Percentiles rank a stretch among this genome's conserved stretches.
Evolutionary conservation across 768 basidiomycete species (phyloP).

Genomic region (Gloeopeniophorella convolvens): DNA sequence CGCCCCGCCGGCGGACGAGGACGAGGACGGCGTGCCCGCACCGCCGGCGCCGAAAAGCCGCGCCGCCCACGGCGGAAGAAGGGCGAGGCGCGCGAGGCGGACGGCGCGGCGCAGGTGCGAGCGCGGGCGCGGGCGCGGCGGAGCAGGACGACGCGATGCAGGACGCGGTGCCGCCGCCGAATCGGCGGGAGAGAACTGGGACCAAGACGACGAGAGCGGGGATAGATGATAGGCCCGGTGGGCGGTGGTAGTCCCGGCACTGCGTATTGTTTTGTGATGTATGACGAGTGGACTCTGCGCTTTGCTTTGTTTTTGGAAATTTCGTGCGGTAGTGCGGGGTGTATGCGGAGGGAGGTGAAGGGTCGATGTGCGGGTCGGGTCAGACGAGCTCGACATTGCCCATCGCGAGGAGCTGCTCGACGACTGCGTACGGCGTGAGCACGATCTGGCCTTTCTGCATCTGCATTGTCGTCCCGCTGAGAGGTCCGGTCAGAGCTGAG

Average conservation of each 20-base stretch:
- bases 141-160: slow-evolving; percentile 34
- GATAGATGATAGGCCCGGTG: slow-evolving; percentile 30
- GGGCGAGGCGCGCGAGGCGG: slow-evolving; percentile 31
- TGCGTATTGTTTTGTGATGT: too few species aligned
- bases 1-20: slow-evolving; percentile 32
- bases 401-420: slow-evolving; percentile 65
- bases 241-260: too few species aligned
- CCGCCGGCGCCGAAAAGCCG: slow-evolving; percentile 38
- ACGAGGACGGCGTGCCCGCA: slow-evolving; percentile 31
- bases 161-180: slow-evolving; percentile 11
- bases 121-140: slow-evolving; percentile 31
- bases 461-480: slow-evolving; percentile 63
- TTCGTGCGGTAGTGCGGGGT: too few species aligned
- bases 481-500: background rate
- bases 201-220: slow-evolving; percentile 32
- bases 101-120: slow-evolving; percentile 29
- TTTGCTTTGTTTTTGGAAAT: too few species aligned
- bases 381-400: slow-evolving; percentile 76
- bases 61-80: slow-evolving; percentile 48
- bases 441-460: slow-evolving; percentile 81
- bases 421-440: slow-evolving; percentile 65
- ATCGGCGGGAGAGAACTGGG: too few species aligned
- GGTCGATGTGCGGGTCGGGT: slow-evolving; percentile 2
- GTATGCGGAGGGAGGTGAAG: too few species aligned
- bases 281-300: too few species aligned